Base-by-base conservation (phyloP, 805 yeast species). In the Candida endomychidarum region DNA sequence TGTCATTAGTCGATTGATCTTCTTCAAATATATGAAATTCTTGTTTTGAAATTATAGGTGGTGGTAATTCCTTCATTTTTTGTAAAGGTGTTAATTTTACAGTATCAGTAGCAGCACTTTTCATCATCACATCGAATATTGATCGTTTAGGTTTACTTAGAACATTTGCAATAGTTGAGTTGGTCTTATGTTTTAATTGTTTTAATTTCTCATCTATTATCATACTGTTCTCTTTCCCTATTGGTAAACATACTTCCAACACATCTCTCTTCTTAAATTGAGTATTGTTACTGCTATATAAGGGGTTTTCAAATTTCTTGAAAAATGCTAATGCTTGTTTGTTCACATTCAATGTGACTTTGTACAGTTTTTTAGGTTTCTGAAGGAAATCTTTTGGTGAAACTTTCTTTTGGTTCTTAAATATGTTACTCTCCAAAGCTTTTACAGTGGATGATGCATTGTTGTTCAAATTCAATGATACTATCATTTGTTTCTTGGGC, bases 331-430 rank as follows among this genome's bases (percentile, higher is more conserved):
- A 47, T 3, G 46, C 55, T 2, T 33, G 49, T 5, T 64, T 50
- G 19, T 52, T 45, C 5, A 68, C 35, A 30, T 53, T 57, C 14
- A 63, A 46, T 1, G 56, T 54, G 5, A 63, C 58, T 41, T 21
- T 15, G 29, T 19, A 17, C 37, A 14, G 25, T 11, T 34, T 28
- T 23, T 28, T 26, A 4, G 50, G 43, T 27, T 36, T 46, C 8
- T 18, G 29, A 9, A 77, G 74, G 3, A 79, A 59, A 47, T 76
- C 75, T 35, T 56, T 62, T 30, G 67, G 61, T 9, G 66, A 54
- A 0, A 36, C 62, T 49, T 26, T 57, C 37, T 42, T 56, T 56
- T 15, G 51, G 38, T 26, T 47, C 34, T 6, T 28, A 31, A 38
- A 58, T 4, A 59, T 48, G 23, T 54, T 53, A 2, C 52, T 25